phyloP scores from a whole-genome alignment of 805 yeast species.

The Soucietia sequanensis region DNA sequence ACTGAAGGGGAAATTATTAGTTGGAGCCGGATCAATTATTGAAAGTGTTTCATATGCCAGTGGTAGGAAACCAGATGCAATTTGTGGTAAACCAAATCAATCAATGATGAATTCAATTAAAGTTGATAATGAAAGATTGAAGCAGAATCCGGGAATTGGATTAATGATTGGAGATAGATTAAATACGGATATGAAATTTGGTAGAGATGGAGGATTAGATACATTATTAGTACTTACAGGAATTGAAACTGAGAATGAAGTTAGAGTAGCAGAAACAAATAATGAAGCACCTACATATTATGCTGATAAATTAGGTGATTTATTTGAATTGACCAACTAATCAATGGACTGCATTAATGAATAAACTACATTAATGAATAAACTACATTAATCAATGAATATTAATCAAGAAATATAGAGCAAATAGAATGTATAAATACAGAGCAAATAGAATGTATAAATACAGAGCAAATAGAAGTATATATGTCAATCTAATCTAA shows the following conservation, averaged over 20 bases:
- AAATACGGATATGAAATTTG: conserved; percentile 94
- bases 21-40: conserved; percentile 94
- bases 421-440: no score
- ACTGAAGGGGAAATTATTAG: conserved; percentile 75
- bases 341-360: no score
- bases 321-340: conserved; percentile 50
- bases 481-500: no score
- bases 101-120: conserved; percentile 89
- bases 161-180: conserved; percentile 95
- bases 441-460: no score
- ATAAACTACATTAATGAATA: no score
- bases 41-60: conserved; percentile 71
- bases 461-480: no score
- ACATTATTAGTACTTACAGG: conserved; percentile 90
- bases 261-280: conserved; percentile 33
- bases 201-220: conserved; percentile 80
- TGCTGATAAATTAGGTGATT: conserved; percentile 73
- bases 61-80: conserved; percentile 78
- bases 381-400: no score
- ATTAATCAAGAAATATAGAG: no score
- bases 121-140: conserved; percentile 49
- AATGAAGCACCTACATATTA: conserved; percentile 56
- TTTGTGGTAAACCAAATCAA: conserved; percentile 87
- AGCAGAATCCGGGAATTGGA: conserved; percentile 56
- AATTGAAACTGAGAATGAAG: conserved; percentile 73